Percentiles rank a stretch among this genome's conserved stretches.
Evolutionary conservation across 2,329 filamentous ascomycete species (phyloP).

Genomic region (Xylariaceae sp.): DNA sequence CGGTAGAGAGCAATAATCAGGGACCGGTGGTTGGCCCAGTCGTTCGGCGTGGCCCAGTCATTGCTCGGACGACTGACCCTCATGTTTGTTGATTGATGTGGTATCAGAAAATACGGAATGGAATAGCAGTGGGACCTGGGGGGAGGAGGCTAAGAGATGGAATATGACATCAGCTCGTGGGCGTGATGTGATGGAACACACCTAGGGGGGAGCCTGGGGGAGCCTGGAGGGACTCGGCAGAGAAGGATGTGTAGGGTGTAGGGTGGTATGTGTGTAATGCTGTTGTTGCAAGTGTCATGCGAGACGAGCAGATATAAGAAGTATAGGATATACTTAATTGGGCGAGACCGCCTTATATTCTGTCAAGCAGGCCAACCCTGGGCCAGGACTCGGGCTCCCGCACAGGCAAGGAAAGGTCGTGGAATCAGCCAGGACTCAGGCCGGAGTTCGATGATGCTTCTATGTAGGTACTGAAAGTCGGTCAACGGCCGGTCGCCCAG

Average conservation of each 20-base stretch:
- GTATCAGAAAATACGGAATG: neutral
- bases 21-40: constrained; percentile 25
- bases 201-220: neutral
- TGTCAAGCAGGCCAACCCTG: too few species aligned
- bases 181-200: neutral
- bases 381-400: neutral
- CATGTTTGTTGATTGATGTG: constrained; percentile 13
- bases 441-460: neutral
- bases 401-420: neutral
- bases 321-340: constrained; percentile 3
- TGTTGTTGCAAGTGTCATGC: constrained; percentile 4
- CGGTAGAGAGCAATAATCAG: constrained; percentile 28
- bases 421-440: neutral
- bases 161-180: constrained; percentile 3
- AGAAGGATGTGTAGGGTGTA: neutral
- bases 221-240: neutral
- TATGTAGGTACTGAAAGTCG: neutral
- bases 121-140: neutral
- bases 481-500: neutral
- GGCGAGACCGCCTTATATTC: neutral
- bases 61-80: constrained; percentile 18
- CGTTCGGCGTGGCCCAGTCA: constrained; percentile 28
- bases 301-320: constrained; percentile 2
- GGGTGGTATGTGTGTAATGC: constrained; percentile 6
- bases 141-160: constrained; percentile 1